Evolutionary conservation across 2,329 filamentous ascomycete genomes (phyloP).

Genomic region (Xylariomycetidae sp.): DNA sequence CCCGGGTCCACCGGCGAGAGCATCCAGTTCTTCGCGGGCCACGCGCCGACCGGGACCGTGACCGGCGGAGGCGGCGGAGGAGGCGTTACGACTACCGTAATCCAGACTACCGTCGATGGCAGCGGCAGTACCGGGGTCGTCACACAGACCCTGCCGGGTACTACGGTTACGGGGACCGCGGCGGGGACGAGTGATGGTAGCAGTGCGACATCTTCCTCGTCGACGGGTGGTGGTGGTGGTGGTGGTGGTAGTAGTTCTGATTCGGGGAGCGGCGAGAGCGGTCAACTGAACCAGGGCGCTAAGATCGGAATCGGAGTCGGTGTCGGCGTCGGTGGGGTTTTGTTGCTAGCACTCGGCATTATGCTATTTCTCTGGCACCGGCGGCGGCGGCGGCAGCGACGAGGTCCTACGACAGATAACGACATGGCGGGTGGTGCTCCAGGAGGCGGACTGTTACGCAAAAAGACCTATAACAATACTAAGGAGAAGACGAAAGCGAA

Average conservation of each 20-base stretch:
- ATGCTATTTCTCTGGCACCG: slow-evolving; percentile 2
- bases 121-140: too few relatives aligned
- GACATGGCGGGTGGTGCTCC: too few relatives aligned
- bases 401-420: background rate
- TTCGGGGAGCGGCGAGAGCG: background rate
- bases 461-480: too few relatives aligned
- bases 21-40: slow-evolving; percentile 13
- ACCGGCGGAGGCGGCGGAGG: slow-evolving; percentile 1
- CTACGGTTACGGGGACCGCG: too few relatives aligned
- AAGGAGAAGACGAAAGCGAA: slow-evolving; percentile 3
- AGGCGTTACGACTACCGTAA: background rate
- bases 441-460: too few relatives aligned
- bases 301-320: slow-evolving; percentile 11
- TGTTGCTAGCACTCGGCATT: slow-evolving; percentile 5
- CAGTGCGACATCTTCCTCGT: background rate
- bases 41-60: slow-evolving; percentile 7
- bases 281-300: slow-evolving; percentile 2
- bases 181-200: too few relatives aligned
- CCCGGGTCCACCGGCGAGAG: slow-evolving; percentile 13
- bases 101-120: background rate
- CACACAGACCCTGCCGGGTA: too few relatives aligned
- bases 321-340: slow-evolving; percentile 7
- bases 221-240: too few relatives aligned
- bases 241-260: too few relatives aligned
- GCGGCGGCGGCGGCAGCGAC: background rate